Evolutionary conservation across 805 yeast genomes (phyloP).

Genomic region (Candida insectorum): DNA sequence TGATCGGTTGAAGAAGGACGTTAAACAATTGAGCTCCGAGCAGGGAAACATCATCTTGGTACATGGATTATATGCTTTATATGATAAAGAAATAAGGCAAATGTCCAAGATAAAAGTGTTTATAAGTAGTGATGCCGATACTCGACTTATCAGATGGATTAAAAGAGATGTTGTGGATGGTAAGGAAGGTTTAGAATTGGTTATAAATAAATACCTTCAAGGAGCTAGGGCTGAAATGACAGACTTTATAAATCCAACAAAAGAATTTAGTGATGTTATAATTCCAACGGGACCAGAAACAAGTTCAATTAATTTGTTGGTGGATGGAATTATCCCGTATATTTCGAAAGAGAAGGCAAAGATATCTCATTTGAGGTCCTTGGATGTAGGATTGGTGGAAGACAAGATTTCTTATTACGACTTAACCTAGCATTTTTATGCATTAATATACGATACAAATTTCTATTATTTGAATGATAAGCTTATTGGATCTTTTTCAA

Average conservation of each 20-base stretch:
- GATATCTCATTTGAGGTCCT: constrained; percentile 5
- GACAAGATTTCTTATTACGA: constrained; percentile 46
- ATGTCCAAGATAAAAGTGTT: constrained; percentile 66
- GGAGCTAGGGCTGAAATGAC: constrained; percentile 64
- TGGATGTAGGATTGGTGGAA: constrained; percentile 17
- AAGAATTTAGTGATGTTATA: constrained; percentile 69
- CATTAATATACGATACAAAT: constrained; percentile 1
- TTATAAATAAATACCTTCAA: constrained; percentile 48
- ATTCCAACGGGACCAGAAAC: constrained; percentile 67
- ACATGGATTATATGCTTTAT: constrained; percentile 79
- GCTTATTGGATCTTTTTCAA: constrained; percentile 56
- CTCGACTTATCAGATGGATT: constrained; percentile 78
- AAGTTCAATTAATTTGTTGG: constrained; percentile 54
- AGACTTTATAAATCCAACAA: constrained; percentile 64
- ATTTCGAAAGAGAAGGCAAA: constrained; percentile 13
- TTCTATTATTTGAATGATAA: constrained; percentile 16
- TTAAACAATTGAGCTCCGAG: not conserved
- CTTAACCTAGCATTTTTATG: constrained; percentile 18
- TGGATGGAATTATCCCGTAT: constrained; percentile 57
- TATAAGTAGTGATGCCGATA: constrained; percentile 82
- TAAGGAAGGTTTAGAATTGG: constrained; percentile 25
- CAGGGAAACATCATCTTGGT: constrained; percentile 38
- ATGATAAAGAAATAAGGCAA: constrained; percentile 52
- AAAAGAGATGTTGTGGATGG: constrained; percentile 33
- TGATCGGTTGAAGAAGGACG: constrained; percentile 15